These are phyloP conservation scores for Auriscalpium vulgare DNA, from an alignment of 768 basidiomycete genomes.

Conservation along the genomic window DNA sequence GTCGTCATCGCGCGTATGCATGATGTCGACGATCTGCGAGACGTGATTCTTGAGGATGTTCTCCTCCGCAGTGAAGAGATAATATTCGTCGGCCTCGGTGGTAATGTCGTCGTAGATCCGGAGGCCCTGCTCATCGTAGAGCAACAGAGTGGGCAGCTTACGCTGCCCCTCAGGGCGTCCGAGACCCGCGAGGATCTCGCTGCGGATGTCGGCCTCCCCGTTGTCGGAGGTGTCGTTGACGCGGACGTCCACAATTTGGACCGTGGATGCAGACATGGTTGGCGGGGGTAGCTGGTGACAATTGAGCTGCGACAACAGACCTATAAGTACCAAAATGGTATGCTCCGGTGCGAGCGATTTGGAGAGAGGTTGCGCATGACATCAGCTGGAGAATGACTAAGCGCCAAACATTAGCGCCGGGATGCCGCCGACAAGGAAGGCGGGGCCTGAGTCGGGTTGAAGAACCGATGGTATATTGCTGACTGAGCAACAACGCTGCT, in stretches of 20 bases:
- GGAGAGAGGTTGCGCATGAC: too few relatives aligned
- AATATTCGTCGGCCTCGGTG: conserved; percentile 73
- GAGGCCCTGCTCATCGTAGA: conserved; percentile 85
- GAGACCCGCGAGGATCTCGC: conserved; percentile 49
- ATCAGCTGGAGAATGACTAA: too few relatives aligned
- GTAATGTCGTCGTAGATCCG: conserved; percentile 84
- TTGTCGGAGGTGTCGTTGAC: conserved; percentile 27
- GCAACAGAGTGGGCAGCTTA: conserved; percentile 69
- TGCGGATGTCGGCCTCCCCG: conserved; percentile 23
- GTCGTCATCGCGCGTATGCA: conserved; percentile 42
- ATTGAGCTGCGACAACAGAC: background rate
- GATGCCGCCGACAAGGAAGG: too few relatives aligned
- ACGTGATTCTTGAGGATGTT: conserved; percentile 69
- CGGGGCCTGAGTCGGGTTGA: too few relatives aligned
- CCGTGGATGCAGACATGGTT: conserved; percentile 5
- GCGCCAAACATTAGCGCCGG: too few relatives aligned
- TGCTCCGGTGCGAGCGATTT: background rate
- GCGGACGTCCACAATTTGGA: conserved; percentile 45
- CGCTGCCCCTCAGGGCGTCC: conserved; percentile 45
- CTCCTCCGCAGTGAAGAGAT: conserved; percentile 85
- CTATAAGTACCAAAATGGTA: background rate
- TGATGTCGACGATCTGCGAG: conserved; percentile 63
- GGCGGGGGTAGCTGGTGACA: background rate
- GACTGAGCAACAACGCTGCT: too few relatives aligned
- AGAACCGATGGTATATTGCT: too few relatives aligned